Conservation (phyloP, 2,329 filamentous ascomycete genomes). For the Aspergillus neoniger region DNA sequence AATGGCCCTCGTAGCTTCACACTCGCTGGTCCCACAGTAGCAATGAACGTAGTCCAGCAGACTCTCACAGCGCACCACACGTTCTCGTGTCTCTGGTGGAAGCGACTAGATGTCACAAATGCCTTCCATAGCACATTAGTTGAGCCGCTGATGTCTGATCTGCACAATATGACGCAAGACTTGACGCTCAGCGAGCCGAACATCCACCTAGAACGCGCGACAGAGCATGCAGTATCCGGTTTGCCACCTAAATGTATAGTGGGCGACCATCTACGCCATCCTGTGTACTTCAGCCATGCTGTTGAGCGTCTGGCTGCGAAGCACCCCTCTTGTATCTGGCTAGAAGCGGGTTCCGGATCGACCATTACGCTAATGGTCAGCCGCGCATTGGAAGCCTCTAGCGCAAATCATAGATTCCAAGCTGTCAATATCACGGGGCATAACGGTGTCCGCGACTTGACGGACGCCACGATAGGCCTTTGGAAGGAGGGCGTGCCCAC, state of each 20-base stretch:
- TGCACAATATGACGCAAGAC: constrained; percentile 29
- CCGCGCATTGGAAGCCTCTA: constrained; percentile 24
- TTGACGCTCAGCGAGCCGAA: constrained; percentile 33
- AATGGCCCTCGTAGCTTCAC: constrained; percentile 27
- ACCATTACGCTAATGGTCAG: constrained; percentile 37
- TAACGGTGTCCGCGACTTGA: constrained; percentile 21
- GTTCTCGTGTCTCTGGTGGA: constrained; percentile 27
- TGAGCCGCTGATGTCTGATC: constrained; percentile 33
- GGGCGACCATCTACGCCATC: constrained; percentile 34
- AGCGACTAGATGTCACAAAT: constrained; percentile 49
- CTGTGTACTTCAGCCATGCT: constrained; percentile 51
- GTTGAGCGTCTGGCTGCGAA: constrained; percentile 37
- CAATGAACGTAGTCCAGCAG: constrained; percentile 18
- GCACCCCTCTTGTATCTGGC: constrained; percentile 28
- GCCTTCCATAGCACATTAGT: constrained; percentile 52
- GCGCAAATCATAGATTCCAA: constrained; percentile 20
- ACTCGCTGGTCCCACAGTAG: constrained; percentile 23
- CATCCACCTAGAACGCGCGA: constrained; percentile 32
- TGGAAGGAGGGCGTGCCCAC: constrained; percentile 45
- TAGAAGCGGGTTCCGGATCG: constrained; percentile 46
- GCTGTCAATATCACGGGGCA: constrained; percentile 17
- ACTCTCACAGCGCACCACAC: constrained; percentile 1
- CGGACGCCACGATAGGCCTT: constrained; percentile 34
- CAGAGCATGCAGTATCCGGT: constrained; percentile 2
- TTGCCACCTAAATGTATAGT: constrained; percentile 2